Evolutionary conservation across 1,139 yeast species (phyloP).

Genomic region (Spathaspora jeffriesii): DNA sequence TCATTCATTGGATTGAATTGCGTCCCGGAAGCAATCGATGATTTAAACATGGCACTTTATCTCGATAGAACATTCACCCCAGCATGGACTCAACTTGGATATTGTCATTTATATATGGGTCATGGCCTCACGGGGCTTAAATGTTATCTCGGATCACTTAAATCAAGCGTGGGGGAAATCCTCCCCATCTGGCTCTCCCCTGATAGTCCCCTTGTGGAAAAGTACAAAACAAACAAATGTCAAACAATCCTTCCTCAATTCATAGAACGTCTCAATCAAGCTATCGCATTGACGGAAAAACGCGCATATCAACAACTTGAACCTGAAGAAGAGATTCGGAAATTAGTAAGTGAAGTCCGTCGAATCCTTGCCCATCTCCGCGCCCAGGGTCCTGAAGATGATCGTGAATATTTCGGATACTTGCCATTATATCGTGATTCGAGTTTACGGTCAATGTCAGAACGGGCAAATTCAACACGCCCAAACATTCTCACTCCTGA

Average conservation of each 20-base stretch:
- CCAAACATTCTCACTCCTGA: constrained; percentile 43
- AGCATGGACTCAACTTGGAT: constrained; percentile 49
- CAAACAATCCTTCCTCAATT: constrained; percentile 38
- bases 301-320: constrained; percentile 42
- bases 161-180: constrained; percentile 31
- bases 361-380: constrained; percentile 26
- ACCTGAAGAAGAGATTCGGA: constrained; percentile 20
- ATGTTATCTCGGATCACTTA: constrained; percentile 35
- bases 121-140: constrained; percentile 31
- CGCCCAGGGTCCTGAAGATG: constrained; percentile 25
- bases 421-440: constrained; percentile 27
- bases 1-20: constrained; percentile 46
- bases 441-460: constrained; percentile 28
- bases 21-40: constrained; percentile 41
- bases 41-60: constrained; percentile 33
- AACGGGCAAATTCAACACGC: constrained; percentile 31
- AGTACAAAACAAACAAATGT: constrained; percentile 23
- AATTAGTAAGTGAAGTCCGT: constrained; percentile 27
- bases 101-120: constrained; percentile 47
- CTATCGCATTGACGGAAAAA: constrained; percentile 38
- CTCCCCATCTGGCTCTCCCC: constrained; percentile 19
- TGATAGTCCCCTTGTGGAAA: constrained; percentile 15
- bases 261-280: constrained; percentile 35
- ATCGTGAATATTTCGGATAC: constrained; percentile 29
- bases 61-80: constrained; percentile 37